phyloP scores from a whole-genome alignment of 2,329 filamentous ascomycete species.

The Ophiostoma sp. region DNA sequence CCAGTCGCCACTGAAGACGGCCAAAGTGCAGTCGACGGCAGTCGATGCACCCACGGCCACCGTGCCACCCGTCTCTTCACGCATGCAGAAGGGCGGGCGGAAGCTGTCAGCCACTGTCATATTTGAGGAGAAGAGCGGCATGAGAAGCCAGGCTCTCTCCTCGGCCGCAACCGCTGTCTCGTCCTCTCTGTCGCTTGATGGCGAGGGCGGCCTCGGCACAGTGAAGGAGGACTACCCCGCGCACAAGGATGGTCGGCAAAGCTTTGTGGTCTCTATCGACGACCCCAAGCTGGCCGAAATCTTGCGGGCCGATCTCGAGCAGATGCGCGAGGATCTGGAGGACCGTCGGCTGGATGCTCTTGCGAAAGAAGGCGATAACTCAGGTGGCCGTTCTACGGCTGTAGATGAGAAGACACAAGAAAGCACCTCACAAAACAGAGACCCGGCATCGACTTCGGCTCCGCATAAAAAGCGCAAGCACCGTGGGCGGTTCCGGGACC shows the following conservation, averaged over 20 bases:
- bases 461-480: conserved; percentile 22
- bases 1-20: conserved; percentile 12
- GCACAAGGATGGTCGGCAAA: conserved; percentile 20
- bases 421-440: neutral
- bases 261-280: conserved; percentile 32
- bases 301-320: conserved; percentile 32
- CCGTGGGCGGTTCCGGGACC: conserved; percentile 41
- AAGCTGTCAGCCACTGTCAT: conserved; percentile 26
- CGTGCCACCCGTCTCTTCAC: neutral
- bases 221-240: conserved; percentile 11
- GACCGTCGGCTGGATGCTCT: conserved; percentile 12
- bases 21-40: neutral
- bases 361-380: neutral
- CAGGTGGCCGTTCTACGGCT: neutral
- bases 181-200: conserved; percentile 17
- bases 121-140: conserved; percentile 23
- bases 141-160: conserved; percentile 9
- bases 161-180: conserved; percentile 19
- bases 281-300: conserved; percentile 40
- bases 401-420: neutral
- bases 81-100: conserved; percentile 14
- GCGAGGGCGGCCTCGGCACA: neutral
- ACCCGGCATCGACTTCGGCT: neutral
- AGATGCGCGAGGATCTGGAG: conserved; percentile 28
- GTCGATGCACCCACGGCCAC: neutral